These are phyloP conservation scores for Arabidopsis thaliana DNA, from an alignment of 345 rosid genomes.

Conservation along the genomic window DNA sequence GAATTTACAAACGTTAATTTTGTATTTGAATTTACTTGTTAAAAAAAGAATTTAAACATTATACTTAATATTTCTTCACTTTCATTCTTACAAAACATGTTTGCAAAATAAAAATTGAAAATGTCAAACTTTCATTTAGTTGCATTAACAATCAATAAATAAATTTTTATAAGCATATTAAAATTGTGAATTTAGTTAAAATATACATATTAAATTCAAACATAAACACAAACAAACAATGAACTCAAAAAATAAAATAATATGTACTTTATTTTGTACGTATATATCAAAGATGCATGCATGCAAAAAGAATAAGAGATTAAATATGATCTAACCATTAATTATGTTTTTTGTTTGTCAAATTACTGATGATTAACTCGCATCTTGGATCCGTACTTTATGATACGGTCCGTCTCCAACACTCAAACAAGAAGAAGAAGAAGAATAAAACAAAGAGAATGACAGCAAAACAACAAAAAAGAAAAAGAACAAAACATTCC, in stretches of 20 bases:
- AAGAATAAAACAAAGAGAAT: slow-evolving; percentile 40
- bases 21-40: not conserved
- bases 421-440: slow-evolving; percentile 32
- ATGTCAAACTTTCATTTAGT: not conserved
- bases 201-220: not conserved
- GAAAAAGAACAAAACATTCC: slow-evolving; percentile 13
- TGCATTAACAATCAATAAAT: no score
- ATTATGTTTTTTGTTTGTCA: not conserved
- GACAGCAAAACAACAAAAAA: slow-evolving; percentile 24
- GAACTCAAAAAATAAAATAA: not conserved
- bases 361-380: slow-evolving; percentile 1
- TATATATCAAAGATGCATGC: not conserved
- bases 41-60: not conserved
- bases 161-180: not conserved
- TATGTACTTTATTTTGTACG: not conserved
- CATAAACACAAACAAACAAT: not conserved
- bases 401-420: slow-evolving; percentile 42
- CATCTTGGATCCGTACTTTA: slow-evolving; percentile 25
- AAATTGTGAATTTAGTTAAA: not conserved
- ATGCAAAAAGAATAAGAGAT: not conserved
- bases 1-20: not conserved
- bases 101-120: not conserved
- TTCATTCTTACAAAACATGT: not conserved
- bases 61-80: not conserved
- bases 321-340: not conserved